Evolutionary conservation across 768 basidiomycete species (phyloP).

Genomic region (Leccinum imitatum): DNA sequence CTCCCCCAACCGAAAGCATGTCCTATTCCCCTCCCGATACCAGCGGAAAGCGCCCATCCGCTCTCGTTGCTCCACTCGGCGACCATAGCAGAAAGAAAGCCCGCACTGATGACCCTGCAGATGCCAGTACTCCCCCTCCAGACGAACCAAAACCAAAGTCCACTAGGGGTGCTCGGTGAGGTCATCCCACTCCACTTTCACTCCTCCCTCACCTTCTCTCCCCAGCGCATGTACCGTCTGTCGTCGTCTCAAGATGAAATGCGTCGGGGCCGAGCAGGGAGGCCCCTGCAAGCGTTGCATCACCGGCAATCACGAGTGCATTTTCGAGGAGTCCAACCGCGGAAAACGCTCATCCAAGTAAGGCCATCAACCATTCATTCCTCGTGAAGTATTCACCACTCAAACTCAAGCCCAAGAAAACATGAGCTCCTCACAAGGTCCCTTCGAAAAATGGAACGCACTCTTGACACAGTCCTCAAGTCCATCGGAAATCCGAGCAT

Average conservation of each 20-base stretch:
- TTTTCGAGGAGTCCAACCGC: conserved; percentile 96
- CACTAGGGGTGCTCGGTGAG: conserved; percentile 81
- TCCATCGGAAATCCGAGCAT: conserved; percentile 85
- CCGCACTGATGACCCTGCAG: conserved; percentile 54
- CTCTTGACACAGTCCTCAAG: conserved; percentile 86
- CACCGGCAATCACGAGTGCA: conserved; percentile 81
- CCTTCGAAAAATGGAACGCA: conserved; percentile 87
- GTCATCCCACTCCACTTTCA: conserved; percentile 5
- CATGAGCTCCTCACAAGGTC: conserved; percentile 80
- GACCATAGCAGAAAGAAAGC: conserved; percentile 55
- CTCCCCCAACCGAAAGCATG: conserved; percentile 65
- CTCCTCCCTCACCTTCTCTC: conserved; percentile 13
- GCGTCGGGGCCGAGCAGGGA: conserved; percentile 86
- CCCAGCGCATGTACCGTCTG: conserved; percentile 88
- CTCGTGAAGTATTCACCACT: conserved; percentile 30
- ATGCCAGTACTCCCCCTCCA: conserved; percentile 48
- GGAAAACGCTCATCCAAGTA: conserved; percentile 89
- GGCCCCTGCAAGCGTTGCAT: conserved; percentile 89
- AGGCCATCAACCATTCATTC: conserved; percentile 20
- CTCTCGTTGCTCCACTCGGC: conserved; percentile 37
- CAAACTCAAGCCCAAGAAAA: conserved; percentile 55
- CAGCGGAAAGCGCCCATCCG: conserved; percentile 69
- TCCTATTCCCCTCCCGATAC: conserved; percentile 48
- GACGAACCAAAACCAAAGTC: conserved; percentile 78
- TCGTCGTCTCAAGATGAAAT: conserved; percentile 91